Conservation (phyloP, 805 yeast genomes). For the Lachancea mirantina region DNA sequence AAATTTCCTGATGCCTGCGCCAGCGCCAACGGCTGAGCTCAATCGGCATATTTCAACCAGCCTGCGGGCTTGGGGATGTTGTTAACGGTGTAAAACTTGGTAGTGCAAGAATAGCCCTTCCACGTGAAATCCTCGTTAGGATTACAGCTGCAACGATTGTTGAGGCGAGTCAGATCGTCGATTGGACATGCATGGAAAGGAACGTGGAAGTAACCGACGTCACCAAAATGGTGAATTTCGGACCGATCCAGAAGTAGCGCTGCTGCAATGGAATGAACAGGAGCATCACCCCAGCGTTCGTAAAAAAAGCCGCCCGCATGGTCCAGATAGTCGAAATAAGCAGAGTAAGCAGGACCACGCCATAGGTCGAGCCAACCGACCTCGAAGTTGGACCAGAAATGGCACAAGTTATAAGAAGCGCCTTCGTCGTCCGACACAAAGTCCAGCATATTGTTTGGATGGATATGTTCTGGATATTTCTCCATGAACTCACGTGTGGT, state of each 20-base stretch:
- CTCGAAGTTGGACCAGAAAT: constrained; percentile 85
- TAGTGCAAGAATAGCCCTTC: constrained; percentile 62
- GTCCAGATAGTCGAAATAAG: constrained; percentile 63
- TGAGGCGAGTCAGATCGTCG: constrained; percentile 47
- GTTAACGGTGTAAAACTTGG: constrained; percentile 47
- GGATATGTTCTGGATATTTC: constrained; percentile 50
- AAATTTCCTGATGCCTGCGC: neutral
- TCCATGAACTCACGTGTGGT: constrained; percentile 58
- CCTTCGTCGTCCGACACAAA: constrained; percentile 70
- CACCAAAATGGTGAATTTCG: constrained; percentile 66
- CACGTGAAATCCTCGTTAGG: constrained; percentile 67
- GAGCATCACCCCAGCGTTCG: constrained; percentile 92
- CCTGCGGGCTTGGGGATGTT: constrained; percentile 49
- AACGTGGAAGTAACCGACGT: constrained; percentile 72
- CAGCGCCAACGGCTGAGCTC: neutral
- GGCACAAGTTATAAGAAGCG: constrained; percentile 71
- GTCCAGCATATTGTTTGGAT: constrained; percentile 55
- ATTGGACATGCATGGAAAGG: constrained; percentile 76
- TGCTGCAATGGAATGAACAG: constrained; percentile 77
- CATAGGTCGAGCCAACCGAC: constrained; percentile 69
- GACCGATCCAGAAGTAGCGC: constrained; percentile 59
- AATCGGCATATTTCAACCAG: constrained; percentile 42
- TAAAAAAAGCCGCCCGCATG: constrained; percentile 76
- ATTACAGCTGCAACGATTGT: constrained; percentile 66
- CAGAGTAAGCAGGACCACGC: constrained; percentile 59